Percentiles rank a stretch among this genome's conserved stretches.
phyloP scores from a whole-genome alignment of 2,329 filamentous ascomycete species.

The Trichoderma sp. region DNA sequence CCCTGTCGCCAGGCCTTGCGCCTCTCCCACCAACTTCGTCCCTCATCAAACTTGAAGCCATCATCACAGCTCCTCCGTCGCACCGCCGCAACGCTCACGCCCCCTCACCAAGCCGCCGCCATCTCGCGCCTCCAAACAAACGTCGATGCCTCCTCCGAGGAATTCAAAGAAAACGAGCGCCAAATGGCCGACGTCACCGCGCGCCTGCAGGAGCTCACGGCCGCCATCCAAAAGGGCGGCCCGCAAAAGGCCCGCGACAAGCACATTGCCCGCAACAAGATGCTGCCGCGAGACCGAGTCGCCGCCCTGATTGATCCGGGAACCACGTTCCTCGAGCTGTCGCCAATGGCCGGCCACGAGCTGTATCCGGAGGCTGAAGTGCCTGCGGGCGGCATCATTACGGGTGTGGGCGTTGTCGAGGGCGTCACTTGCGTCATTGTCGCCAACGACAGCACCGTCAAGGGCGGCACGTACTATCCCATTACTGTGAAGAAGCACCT shows the following conservation, averaged over 20 bases:
- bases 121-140: constrained; percentile 77
- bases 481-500: constrained; percentile 98
- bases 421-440: constrained; percentile 92
- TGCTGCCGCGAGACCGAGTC: constrained; percentile 88
- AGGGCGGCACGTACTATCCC: constrained; percentile 95
- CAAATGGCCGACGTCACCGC: constrained; percentile 75
- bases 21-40: constrained; percentile 36
- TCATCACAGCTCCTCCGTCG: constrained; percentile 28
- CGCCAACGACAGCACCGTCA: constrained; percentile 95
- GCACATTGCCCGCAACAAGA: constrained; percentile 85
- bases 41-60: constrained; percentile 26
- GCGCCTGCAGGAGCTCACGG: constrained; percentile 69
- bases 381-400: constrained; percentile 87
- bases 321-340: constrained; percentile 90
- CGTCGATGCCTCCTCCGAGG: constrained; percentile 74
- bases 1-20: constrained; percentile 50
- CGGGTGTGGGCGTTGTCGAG: constrained; percentile 85
- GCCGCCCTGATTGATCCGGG: constrained; percentile 86
- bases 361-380: constrained; percentile 87
- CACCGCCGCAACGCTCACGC: constrained; percentile 72
- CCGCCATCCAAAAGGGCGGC: constrained; percentile 73
- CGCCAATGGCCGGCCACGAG: constrained; percentile 82
- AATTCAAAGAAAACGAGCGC: constrained; percentile 77
- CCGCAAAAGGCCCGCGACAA: constrained; percentile 81
- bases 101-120: constrained; percentile 77